Base-by-base conservation (phyloP, 352 stramenopile genomes). In the Pythium myriotylum region DNA sequence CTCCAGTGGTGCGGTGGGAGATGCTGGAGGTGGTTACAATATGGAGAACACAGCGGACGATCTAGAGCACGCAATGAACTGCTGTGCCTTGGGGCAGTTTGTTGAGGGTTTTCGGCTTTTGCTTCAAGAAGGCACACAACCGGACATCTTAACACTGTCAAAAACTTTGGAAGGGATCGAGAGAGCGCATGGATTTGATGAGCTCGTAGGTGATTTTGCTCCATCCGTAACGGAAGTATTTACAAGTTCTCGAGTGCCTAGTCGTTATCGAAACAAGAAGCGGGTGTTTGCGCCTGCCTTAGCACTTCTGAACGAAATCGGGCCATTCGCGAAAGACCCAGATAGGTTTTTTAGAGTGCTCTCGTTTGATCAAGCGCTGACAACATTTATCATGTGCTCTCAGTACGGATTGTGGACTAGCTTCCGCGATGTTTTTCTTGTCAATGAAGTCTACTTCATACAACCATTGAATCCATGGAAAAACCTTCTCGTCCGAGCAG, bases 321-420 rank as follows among this genome's bases (percentile, higher is more conserved):
- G 73, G 0, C 54, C 65, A 20, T 76, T 61, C 19, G 23, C 69
- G 16, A 43, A 49, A 35, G 46, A 79, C 7, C 50, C 84, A 3
- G 65, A 67, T 45, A 35, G 54, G 22, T 89, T 87, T 46, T 65
- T 84, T 48, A 67, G 60, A 19, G 22, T 74, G 9, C 64, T 67
- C 1, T 69, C 78, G 7, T 86, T 81, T 37, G 80, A 88, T 13
- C 51, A 67, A 16, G 35, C 85, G 2, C 62, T 79, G 16, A 73
- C 74, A 24, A 59, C 80, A 5, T 41, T 89, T 6, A 77, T 86
- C 33, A 59, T 78, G 17, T 86, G 74, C 20, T 77, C 76, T 7
- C 76, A 70, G 24, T 79, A 74, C 33, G 54, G 74, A 20, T 62
- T 86, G 39, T 89, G 80, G 77, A 68, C 72, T 17, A 70, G 85